These are phyloP conservation scores for Beauveria sp. DNA, from an alignment of 2,329 filamentous ascomycete genomes.

Conservation along the genomic window DNA sequence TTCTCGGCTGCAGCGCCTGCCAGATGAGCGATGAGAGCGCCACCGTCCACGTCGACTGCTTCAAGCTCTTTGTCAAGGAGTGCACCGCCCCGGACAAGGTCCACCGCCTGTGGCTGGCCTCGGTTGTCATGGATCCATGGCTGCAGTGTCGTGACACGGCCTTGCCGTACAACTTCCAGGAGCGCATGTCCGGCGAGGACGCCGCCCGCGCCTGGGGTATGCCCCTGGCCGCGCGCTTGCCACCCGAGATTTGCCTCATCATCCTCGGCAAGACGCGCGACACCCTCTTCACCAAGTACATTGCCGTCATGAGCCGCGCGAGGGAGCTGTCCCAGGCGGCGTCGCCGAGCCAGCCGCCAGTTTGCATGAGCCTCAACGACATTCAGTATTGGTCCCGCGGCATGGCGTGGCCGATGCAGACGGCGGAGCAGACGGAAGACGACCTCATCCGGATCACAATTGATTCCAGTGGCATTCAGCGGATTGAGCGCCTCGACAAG, in stretches of 20 bases:
- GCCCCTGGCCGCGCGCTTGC: neutral
- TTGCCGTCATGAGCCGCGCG: conserved; percentile 6
- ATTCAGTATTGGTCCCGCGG: neutral
- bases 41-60: conserved; percentile 3
- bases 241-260: neutral
- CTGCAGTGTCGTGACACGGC: neutral
- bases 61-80: conserved; percentile 5
- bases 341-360: neutral
- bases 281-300: neutral
- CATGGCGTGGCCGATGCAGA: conserved; percentile 1
- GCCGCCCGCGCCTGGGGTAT: neutral
- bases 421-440: neutral
- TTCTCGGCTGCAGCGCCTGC: neutral
- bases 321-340: neutral
- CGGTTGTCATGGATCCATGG: conserved; percentile 2
- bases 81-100: conserved; percentile 2
- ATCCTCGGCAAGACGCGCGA: neutral
- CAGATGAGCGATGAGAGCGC: neutral
- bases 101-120: conserved; percentile 5
- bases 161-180: neutral
- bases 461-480: conserved; percentile 4
- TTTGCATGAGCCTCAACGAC: neutral
- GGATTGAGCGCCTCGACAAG: neutral
- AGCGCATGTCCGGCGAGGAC: neutral
- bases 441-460: neutral